A percentile compares a stretch with the other conserved stretches of the same genome.
Conservation (phyloP, 176 grass and related monocot species). For the Rhynchospora tenuis region DNA sequence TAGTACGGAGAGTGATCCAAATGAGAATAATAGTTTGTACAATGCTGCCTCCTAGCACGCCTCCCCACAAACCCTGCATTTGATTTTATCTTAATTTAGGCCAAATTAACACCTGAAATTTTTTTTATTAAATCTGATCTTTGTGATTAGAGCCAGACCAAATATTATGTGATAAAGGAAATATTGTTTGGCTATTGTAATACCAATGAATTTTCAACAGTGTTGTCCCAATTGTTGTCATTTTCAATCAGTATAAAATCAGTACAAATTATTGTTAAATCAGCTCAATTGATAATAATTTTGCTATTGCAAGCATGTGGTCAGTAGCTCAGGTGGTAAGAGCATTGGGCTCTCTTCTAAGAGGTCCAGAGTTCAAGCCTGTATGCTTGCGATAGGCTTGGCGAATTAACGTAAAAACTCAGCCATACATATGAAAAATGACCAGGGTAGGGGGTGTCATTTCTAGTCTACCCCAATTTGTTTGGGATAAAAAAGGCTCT, state of each 20-base stretch:
- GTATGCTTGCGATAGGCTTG: no score
- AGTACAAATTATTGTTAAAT: not conserved
- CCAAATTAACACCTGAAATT: not conserved
- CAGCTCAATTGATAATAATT: not conserved
- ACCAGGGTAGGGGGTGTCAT: no score
- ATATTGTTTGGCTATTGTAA: not conserved
- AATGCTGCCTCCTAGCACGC: slow-evolving; percentile 62
- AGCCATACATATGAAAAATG: no score
- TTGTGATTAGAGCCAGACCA: not conserved
- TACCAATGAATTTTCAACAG: not conserved
- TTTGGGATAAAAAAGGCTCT: no score
- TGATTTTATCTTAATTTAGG: not conserved
- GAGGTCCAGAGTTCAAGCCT: no score
- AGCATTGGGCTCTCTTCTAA: no score
- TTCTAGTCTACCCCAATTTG: no score
- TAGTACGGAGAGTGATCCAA: slow-evolving; percentile 72
- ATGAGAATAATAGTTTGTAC: slow-evolving; percentile 71
- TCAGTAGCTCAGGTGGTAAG: no score
- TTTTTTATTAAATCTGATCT: not conserved
- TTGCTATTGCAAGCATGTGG: no score
- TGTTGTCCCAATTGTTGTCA: not conserved
- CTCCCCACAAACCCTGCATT: slow-evolving; percentile 79
- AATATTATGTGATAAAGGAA: not conserved
- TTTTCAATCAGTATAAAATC: not conserved
- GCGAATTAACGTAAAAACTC: no score